These are phyloP conservation scores for Aspergillus sp. DNA, from an alignment of 2,329 filamentous ascomycete species.

Conservation along the genomic window DNA sequence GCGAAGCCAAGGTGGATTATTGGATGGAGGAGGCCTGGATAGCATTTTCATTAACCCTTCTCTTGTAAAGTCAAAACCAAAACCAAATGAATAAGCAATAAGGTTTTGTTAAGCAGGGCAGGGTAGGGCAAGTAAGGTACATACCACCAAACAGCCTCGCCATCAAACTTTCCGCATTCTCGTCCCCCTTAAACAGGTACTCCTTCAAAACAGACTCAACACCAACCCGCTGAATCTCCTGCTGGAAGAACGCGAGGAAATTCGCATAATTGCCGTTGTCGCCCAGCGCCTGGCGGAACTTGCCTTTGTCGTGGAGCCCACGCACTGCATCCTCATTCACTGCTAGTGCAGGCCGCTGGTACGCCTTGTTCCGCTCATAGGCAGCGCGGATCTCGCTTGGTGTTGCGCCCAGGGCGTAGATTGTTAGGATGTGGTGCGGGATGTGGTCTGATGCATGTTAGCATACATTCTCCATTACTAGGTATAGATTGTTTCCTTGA, in stretches of 20 bases:
- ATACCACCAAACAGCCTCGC: conserved; percentile 65
- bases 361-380: conserved; percentile 64
- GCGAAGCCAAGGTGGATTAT: conserved; percentile 84
- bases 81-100: too few relatives aligned
- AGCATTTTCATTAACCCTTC: neutral
- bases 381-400: conserved; percentile 59
- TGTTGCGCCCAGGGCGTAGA: conserved; percentile 73
- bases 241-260: conserved; percentile 74
- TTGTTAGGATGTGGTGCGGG: conserved; percentile 70
- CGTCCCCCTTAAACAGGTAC: conserved; percentile 67
- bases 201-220: conserved; percentile 64
- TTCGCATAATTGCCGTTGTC: conserved; percentile 66
- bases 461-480: neutral
- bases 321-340: conserved; percentile 53
- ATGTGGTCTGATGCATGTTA: conserved; percentile 63
- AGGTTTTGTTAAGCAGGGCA: too few relatives aligned
- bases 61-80: too few relatives aligned
- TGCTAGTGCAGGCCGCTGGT: conserved; percentile 60
- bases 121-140: conserved; percentile 12
- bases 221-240: conserved; percentile 65
- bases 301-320: conserved; percentile 57
- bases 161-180: conserved; percentile 67
- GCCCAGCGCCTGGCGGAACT: conserved; percentile 62
- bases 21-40: conserved; percentile 68
- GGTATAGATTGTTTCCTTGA: neutral